Percentiles rank a stretch among this genome's conserved stretches.
phyloP scores from a whole-genome alignment of 2,329 filamentous ascomycete species.

The Mycogone perniciosa region DNA sequence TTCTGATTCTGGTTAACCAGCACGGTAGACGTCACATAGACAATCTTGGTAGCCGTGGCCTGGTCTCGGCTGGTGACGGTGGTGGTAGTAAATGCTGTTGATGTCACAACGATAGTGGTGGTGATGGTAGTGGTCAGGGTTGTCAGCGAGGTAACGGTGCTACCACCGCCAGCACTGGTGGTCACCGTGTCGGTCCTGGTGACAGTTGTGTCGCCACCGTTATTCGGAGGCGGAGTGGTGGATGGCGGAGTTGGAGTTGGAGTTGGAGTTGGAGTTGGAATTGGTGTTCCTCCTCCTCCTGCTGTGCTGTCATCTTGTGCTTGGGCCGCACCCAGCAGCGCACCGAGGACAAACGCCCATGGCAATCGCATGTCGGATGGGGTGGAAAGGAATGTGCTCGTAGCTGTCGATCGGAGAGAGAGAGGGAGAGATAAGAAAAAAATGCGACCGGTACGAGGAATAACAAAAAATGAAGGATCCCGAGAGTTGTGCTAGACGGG shows the following conservation, averaged over 20 bases:
- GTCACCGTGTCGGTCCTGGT: constrained; percentile 27
- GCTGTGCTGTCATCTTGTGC: constrained; percentile 13
- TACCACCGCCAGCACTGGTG: constrained; percentile 15
- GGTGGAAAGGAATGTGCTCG: not conserved
- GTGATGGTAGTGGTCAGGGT: constrained; percentile 22
- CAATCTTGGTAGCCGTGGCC: constrained; percentile 30
- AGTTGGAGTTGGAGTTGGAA: not conserved
- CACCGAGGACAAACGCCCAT: constrained; percentile 19
- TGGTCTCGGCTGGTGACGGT: constrained; percentile 31
- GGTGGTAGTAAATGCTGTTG: constrained; percentile 29
- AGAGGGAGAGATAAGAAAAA: constrained; percentile 1
- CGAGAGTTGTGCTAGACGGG: too few relatives aligned
- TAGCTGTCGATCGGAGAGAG: constrained; percentile 1
- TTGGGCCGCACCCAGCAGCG: constrained; percentile 16
- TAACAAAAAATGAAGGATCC: not conserved
- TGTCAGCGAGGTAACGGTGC: constrained; percentile 21
- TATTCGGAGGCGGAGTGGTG: not conserved
- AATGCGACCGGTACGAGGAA: not conserved
- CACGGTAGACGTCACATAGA: constrained; percentile 30
- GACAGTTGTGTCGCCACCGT: constrained; percentile 23
- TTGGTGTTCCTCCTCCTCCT: constrained; percentile 1
- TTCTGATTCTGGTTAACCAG: constrained; percentile 23
- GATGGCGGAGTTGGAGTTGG: not conserved
- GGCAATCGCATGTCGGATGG: constrained; percentile 17
- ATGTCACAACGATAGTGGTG: constrained; percentile 22